Base-by-base conservation (phyloP, 139 green algal species). In the Yamagishiella unicocca region DNA sequence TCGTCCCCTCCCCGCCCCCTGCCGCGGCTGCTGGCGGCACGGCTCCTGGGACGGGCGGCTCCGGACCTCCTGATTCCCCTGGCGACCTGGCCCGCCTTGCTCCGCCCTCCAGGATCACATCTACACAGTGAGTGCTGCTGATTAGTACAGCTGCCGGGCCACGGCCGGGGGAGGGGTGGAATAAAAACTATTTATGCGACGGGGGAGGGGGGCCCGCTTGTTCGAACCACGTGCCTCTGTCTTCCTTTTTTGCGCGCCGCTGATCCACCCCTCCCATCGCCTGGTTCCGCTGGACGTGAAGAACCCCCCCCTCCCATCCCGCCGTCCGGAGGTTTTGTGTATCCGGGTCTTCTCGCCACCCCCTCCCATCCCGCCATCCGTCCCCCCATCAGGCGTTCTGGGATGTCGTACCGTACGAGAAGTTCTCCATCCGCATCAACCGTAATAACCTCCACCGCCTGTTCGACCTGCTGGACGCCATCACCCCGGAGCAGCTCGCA, bases 401-500 rank as follows among this genome's bases (percentile, higher is more conserved):
- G 89, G 92, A 83, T 22, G 22, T 91, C 1, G 22, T 94, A 53
- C 91, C 91, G 4, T 94, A 94, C 82, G 64, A 93, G 67, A 43
- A 89, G 43, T 94, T 94, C 72, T 74, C 66, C 42, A 25, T 94
- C 24, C 84, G 90, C 4, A 43, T 94, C 5, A 77, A 42, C 12
- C 81, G 84, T 5, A 27, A 89, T 21, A 82, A 89, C n/a, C 70
- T 94, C 31, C 83, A 89, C 25, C 85, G 66, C 38, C 79, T 94
- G 31, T 61, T 74, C 9, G 53, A 91, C 31, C n/a, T 92, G 0
- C 81, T 94, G 9, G 42, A 71, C 2, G 38, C 72, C 40, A 87
- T 94, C 9, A 80, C 54, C 12, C 50, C 83, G 1, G 37, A 89
- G 40, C 55, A 92, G 55, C 74, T 85, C 40, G 54, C 40, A 8